Percentiles rank a stretch among this genome's conserved stretches.
These are phyloP conservation scores for Immersiella caudata DNA, from an alignment of 495 filamentous ascomycete genomes.

Conservation along the genomic window DNA sequence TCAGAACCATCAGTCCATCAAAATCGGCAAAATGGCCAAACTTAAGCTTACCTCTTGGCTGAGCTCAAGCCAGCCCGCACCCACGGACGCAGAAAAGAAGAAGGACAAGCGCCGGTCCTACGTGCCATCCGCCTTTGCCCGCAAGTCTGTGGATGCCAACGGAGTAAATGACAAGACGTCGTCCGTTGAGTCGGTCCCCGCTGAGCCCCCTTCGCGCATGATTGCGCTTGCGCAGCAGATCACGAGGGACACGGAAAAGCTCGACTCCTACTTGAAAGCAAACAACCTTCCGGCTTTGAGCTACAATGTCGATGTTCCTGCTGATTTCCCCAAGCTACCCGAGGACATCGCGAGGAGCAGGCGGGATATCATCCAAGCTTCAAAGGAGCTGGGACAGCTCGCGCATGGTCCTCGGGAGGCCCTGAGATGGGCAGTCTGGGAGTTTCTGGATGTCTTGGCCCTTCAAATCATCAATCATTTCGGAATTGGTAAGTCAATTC, in stretches of 20 bases:
- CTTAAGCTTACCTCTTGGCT: conserved; percentile 30
- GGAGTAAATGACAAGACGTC: conserved; percentile 7
- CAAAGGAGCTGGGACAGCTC: conserved; percentile 43
- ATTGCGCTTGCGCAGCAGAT: conserved; percentile 44
- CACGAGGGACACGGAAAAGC: conserved; percentile 42
- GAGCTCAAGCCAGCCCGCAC: conserved; percentile 15
- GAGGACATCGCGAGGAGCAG: conserved; percentile 42
- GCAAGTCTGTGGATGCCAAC: conserved; percentile 29
- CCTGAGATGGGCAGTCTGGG: conserved; percentile 47
- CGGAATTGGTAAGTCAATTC: conserved; percentile 36
- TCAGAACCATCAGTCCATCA: neutral
- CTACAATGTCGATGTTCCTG: conserved; percentile 42
- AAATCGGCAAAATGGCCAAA: conserved; percentile 37
- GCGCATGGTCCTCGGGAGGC: conserved; percentile 47
- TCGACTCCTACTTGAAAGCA: conserved; percentile 44
- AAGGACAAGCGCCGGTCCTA: conserved; percentile 39
- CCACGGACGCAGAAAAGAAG: conserved; percentile 30
- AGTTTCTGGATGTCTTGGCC: conserved; percentile 45
- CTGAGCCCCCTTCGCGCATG: conserved; percentile 38
- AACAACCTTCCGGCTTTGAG: conserved; percentile 42
- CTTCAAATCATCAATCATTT: conserved; percentile 46
- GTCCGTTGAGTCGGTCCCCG: conserved; percentile 9
- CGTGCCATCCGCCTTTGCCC: conserved; percentile 24
- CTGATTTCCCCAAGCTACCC: conserved; percentile 45
- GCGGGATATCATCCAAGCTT: conserved; percentile 42